phyloP scores from a whole-genome alignment of 2,329 filamentous ascomycete species.

The Penicillium concentricum region DNA sequence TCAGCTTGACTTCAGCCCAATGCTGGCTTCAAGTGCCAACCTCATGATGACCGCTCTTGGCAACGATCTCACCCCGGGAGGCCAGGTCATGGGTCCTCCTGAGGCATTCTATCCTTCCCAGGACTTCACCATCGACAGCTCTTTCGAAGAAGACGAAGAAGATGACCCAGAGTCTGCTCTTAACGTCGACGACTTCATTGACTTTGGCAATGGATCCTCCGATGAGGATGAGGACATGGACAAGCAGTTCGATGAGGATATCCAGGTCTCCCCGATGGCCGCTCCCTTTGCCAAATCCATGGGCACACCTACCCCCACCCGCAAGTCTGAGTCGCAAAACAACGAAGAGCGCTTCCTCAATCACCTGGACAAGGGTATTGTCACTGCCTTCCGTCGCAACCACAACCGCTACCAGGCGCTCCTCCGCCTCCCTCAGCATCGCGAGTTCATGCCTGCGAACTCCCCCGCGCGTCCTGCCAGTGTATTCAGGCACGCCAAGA shows the following conservation, averaged over 20 bases:
- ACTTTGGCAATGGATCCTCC: constrained; percentile 60
- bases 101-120: constrained; percentile 74
- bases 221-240: constrained; percentile 58
- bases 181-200: constrained; percentile 71
- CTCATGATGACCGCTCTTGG: constrained; percentile 75
- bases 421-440: constrained; percentile 49
- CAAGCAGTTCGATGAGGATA: constrained; percentile 48
- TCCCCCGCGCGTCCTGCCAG: constrained; percentile 44
- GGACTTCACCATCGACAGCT: constrained; percentile 56
- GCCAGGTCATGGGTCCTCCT: constrained; percentile 68
- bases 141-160: constrained; percentile 61
- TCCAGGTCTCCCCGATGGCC: constrained; percentile 45
- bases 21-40: constrained; percentile 67
- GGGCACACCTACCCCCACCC: constrained; percentile 38
- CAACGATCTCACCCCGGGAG: constrained; percentile 49
- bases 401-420: constrained; percentile 52
- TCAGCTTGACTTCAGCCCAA: constrained; percentile 48
- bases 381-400: constrained; percentile 72
- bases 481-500: constrained; percentile 43
- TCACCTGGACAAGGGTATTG: constrained; percentile 68
- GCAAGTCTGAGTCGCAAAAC: constrained; percentile 31
- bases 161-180: constrained; percentile 62
- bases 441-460: constrained; percentile 46
- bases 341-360: constrained; percentile 57
- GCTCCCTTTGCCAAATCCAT: constrained; percentile 42